A percentile compares a stretch with the other conserved stretches of the same genome.
Evolutionary conservation across 2,329 filamentous ascomycete species (phyloP).

Genomic region (Phoma sp.): DNA sequence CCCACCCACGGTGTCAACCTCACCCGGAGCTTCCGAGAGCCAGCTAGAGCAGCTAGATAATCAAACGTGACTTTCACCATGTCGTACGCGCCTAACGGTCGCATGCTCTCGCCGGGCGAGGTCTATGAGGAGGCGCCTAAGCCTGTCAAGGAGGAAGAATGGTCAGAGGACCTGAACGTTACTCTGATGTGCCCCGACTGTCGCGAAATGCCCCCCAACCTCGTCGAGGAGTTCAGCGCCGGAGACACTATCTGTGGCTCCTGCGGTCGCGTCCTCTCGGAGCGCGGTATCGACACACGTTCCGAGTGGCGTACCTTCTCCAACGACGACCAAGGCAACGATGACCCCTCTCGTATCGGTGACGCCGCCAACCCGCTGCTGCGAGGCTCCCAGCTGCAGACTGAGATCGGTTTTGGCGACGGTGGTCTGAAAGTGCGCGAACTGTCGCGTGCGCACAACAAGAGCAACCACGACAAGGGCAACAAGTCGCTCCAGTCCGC

Average conservation of each 20-base stretch:
- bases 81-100: constrained; percentile 45
- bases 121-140: constrained; percentile 50
- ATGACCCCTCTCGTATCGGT: constrained; percentile 97
- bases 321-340: constrained; percentile 95
- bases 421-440: constrained; percentile 74
- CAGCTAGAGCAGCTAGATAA: constrained; percentile 20
- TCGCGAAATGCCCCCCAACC: constrained; percentile 87
- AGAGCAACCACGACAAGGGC: constrained; percentile 79
- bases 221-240: constrained; percentile 90
- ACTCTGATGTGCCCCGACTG: constrained; percentile 88
- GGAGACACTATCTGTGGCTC: constrained; percentile 92
- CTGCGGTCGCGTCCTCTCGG: constrained; percentile 88
- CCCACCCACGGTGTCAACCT: constrained; percentile 28
- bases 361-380: constrained; percentile 89
- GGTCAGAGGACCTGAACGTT: constrained; percentile 86
- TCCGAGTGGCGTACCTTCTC: constrained; percentile 99
- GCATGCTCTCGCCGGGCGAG: constrained; percentile 54
- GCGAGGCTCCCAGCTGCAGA: constrained; percentile 88
- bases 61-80: constrained; percentile 29
- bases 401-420: constrained; percentile 84
- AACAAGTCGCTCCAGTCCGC: constrained; percentile 83
- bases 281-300: constrained; percentile 91
- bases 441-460: constrained; percentile 83
- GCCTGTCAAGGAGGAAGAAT: constrained; percentile 55
- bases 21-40: constrained; percentile 21